phyloP scores from a whole-genome alignment of 768 basidiomycete genomes.

The Leccinum subgranulosum region DNA sequence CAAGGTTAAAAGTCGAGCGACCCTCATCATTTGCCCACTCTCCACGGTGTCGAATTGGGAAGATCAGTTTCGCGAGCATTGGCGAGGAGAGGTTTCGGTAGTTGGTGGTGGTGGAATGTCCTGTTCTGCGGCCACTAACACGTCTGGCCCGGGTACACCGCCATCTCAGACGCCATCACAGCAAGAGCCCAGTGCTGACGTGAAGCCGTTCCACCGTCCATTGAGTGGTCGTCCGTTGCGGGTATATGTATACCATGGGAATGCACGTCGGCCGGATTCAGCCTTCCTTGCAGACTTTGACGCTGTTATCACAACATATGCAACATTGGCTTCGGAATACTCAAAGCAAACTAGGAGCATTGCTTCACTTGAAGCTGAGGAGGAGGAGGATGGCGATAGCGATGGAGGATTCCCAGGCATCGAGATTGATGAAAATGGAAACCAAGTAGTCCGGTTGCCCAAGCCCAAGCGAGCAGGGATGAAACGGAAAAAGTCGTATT shows the following conservation, averaged over 20 bases:
- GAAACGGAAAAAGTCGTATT: conserved; percentile 59
- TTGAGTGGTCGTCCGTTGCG: conserved; percentile 57
- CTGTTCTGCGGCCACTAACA: conserved; percentile 30
- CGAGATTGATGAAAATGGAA: conserved; percentile 68
- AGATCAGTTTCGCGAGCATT: conserved; percentile 96
- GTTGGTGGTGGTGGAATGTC: conserved; percentile 67
- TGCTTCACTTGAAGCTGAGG: conserved; percentile 55
- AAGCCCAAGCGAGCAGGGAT: conserved; percentile 67
- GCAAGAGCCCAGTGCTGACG: conserved; percentile 23
- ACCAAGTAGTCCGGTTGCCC: conserved; percentile 52
- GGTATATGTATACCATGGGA: conserved; percentile 96
- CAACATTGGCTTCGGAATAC: conserved; percentile 91
- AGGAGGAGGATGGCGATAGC: conserved; percentile 63
- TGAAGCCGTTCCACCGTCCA: conserved; percentile 33
- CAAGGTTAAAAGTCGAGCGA: conserved; percentile 82
- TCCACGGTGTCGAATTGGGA: conserved; percentile 99
- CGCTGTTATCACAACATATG: conserved; percentile 95
- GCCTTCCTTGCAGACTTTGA: conserved; percentile 89
- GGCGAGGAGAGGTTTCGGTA: conserved; percentile 83
- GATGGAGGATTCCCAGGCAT: conserved; percentile 60
- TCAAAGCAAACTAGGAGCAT: conserved; percentile 81
- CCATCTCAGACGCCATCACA: conserved; percentile 33
- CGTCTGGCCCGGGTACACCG: conserved; percentile 35
- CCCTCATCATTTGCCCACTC: conserved; percentile 94
- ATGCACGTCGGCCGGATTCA: conserved; percentile 82